These are phyloP conservation scores for Symmetrospora coprosmae DNA, from an alignment of 768 basidiomycete genomes.

Conservation along the genomic window DNA sequence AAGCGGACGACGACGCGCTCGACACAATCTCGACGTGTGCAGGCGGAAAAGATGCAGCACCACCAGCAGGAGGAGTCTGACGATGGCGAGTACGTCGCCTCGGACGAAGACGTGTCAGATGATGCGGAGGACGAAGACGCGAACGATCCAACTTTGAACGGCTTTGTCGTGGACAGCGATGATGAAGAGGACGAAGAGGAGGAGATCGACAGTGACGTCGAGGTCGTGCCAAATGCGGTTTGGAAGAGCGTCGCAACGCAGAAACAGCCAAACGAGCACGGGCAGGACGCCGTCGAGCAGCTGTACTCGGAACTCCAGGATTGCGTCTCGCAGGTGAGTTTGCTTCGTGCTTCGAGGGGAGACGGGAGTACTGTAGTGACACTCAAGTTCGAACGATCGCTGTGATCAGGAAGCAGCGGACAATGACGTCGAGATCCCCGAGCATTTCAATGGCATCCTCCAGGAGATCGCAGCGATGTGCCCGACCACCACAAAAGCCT, in stretches of 20 bases:
- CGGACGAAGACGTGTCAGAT: not conserved
- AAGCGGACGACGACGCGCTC: too few relatives aligned
- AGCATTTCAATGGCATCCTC: not conserved
- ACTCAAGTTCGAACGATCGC: too few relatives aligned
- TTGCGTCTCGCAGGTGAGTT: too few relatives aligned
- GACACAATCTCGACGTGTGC: too few relatives aligned
- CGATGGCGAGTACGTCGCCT: not conserved
- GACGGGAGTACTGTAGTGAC: too few relatives aligned
- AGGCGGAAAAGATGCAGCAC: not conserved
- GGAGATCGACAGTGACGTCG: not conserved
- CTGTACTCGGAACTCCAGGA: too few relatives aligned
- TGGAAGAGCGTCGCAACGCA: not conserved
- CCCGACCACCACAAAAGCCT: not conserved
- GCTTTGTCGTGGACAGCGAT: not conserved
- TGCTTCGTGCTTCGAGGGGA: too few relatives aligned
- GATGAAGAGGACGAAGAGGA: conserved; percentile 4
- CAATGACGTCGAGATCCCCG: too few relatives aligned
- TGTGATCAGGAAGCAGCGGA: too few relatives aligned
- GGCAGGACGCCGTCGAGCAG: too few relatives aligned
- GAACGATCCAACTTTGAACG: not conserved
- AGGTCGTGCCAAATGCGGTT: not conserved
- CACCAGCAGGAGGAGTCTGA: not conserved
- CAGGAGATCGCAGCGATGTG: not conserved
- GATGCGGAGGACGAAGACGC: not conserved
- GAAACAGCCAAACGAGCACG: too few relatives aligned